Evolutionary conservation across 306 rosid species (phyloP).

Genomic region (Cicer judaicum): DNA sequence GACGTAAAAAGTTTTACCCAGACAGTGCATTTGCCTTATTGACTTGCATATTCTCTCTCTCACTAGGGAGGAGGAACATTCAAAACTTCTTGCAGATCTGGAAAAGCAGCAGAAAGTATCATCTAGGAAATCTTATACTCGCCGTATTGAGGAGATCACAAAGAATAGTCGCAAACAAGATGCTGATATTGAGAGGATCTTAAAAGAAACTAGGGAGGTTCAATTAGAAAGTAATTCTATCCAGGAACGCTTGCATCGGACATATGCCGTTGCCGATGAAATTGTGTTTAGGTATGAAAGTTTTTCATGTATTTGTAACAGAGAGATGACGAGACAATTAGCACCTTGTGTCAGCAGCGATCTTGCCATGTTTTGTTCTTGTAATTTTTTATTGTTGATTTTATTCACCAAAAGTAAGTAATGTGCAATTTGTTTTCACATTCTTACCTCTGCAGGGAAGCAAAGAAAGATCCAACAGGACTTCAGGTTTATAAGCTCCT

Average conservation of each 20-base stretch:
- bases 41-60: conserved; percentile 34
- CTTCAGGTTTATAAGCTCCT: conserved; percentile 76
- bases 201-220: conserved; percentile 86
- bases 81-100: conserved; percentile 49
- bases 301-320: conserved; percentile 10
- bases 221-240: conserved; percentile 87
- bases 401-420: conserved; percentile 5
- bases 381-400: conserved; percentile 12
- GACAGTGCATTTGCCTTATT: conserved; percentile 24
- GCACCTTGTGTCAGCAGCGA: conserved; percentile 12
- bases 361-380: conserved; percentile 3
- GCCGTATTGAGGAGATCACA: conserved; percentile 78
- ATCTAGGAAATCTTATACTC: conserved; percentile 76
- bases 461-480: conserved; percentile 75
- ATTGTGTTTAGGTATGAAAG: conserved; percentile 75
- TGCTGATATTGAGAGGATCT: conserved; percentile 74
- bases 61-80: conserved; percentile 53
- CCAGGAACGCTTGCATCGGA: conserved; percentile 85
- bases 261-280: conserved; percentile 81
- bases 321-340: conserved; percentile 16
- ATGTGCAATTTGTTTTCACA: conserved; percentile 27
- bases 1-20: conserved; percentile 14
- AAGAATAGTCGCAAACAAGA: conserved; percentile 89
- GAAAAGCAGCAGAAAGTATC: conserved; percentile 50
- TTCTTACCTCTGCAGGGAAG: conserved; percentile 69